phyloP scores from a whole-genome alignment of 495 filamentous ascomycete genomes.

The Articulospora tetracladia region DNA sequence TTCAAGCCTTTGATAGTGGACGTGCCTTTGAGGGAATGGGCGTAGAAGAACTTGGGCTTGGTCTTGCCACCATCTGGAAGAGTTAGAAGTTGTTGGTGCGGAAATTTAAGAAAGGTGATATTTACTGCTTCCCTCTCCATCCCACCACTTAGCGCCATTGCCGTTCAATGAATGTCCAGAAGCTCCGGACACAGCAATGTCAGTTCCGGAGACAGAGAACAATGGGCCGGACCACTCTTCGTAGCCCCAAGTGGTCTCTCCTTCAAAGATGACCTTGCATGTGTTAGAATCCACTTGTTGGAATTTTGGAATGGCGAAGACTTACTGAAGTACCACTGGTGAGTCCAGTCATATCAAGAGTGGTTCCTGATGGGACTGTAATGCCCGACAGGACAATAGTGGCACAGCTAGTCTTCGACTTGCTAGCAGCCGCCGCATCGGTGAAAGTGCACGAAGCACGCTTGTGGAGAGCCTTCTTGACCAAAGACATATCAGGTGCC shows the following conservation, averaged over 20 bases:
- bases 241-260: constrained; percentile 46
- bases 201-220: constrained; percentile 41
- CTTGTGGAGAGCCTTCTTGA: constrained; percentile 14
- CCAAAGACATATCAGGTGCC: constrained; percentile 13
- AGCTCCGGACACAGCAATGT: constrained; percentile 43
- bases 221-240: constrained; percentile 48
- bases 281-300: constrained; percentile 20
- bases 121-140: constrained; percentile 42
- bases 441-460: constrained; percentile 38
- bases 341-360: constrained; percentile 43
- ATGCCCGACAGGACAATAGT: constrained; percentile 40
- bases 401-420: constrained; percentile 39
- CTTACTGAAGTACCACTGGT: constrained; percentile 40
- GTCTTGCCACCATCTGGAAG: constrained; percentile 44
- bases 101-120: background rate
- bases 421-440: constrained; percentile 33
- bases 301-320: background rate
- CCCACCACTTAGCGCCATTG: constrained; percentile 49
- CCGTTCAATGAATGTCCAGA: constrained; percentile 40
- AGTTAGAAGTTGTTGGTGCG: no score
- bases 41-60: constrained; percentile 54
- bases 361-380: constrained; percentile 42
- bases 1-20: constrained; percentile 48
- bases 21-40: constrained; percentile 39
- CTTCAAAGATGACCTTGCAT: constrained; percentile 49